These are phyloP conservation scores for Candida boleticola DNA, from an alignment of 805 yeast species.

Conservation along the genomic window DNA sequence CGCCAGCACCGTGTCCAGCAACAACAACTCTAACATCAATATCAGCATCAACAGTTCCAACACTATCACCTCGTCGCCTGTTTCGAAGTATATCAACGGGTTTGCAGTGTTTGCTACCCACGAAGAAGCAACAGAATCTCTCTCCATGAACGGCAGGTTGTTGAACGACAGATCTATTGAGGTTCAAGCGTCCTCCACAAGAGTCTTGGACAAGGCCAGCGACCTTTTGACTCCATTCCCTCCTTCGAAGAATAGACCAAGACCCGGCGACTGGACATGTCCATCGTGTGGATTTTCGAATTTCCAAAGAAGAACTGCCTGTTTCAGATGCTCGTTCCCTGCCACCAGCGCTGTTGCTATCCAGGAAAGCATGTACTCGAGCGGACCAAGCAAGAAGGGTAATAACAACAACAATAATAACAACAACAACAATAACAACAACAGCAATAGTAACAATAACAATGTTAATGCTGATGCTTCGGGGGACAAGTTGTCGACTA, in stretches of 20 bases:
- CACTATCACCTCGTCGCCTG: slow-evolving; percentile 39
- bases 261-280: slow-evolving; percentile 99
- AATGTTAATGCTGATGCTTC: too few species aligned
- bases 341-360: slow-evolving; percentile 69
- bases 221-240: slow-evolving; percentile 85
- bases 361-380: slow-evolving; percentile 55
- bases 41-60: slow-evolving; percentile 26
- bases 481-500: background rate
- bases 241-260: slow-evolving; percentile 76
- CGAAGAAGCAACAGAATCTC: slow-evolving; percentile 79
- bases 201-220: slow-evolving; percentile 76
- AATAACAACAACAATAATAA: slow-evolving; percentile 1
- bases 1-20: background rate
- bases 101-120: slow-evolving; percentile 83
- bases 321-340: slow-evolving; percentile 90
- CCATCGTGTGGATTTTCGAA: slow-evolving; percentile 94
- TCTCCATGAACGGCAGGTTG: slow-evolving; percentile 75
- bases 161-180: slow-evolving; percentile 75
- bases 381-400: slow-evolving; percentile 7
- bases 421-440: slow-evolving; percentile 5
- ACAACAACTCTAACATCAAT: slow-evolving; percentile 6
- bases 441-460: slow-evolving; percentile 10
- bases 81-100: slow-evolving; percentile 47
- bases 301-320: slow-evolving; percentile 90
- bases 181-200: slow-evolving; percentile 80